Conservation (phyloP, 73 alveolate species). For the Paramecium biaurelia region DNA sequence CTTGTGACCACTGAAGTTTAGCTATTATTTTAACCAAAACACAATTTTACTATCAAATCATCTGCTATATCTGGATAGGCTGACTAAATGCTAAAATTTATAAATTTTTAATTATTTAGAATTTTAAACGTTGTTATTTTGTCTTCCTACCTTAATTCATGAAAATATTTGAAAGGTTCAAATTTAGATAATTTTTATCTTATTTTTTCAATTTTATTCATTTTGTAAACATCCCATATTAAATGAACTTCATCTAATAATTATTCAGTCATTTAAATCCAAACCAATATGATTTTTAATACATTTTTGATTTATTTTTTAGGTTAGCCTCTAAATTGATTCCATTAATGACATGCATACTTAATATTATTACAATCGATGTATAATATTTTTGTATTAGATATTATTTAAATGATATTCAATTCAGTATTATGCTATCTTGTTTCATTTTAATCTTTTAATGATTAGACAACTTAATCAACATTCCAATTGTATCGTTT, state of each 20-base stretch:
- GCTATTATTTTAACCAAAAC: not conserved
- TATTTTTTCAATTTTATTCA: not conserved
- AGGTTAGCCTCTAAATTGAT: conserved; percentile 1
- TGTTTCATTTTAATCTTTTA: not conserved
- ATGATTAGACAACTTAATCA: not conserved
- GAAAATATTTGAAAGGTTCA: not conserved
- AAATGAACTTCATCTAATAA: not conserved
- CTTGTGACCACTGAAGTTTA: conserved; percentile 21
- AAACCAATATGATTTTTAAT: not conserved
- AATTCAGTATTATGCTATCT: not conserved
- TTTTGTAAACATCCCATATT: conserved; percentile 42
- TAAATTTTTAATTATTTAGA: not conserved
- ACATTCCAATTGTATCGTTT: not conserved
- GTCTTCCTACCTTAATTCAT: not conserved
- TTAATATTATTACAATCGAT: conserved; percentile 35
- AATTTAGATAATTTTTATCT: not conserved
- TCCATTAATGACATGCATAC: conserved; percentile 44
- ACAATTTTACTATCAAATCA: not conserved
- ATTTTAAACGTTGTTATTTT: not conserved
- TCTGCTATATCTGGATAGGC: conserved; percentile 24
- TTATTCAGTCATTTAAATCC: not conserved
- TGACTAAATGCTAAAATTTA: not conserved
- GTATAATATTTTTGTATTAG: not conserved
- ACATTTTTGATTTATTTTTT: not conserved
- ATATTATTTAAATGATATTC: not conserved